A percentile compares a stretch with the other conserved stretches of the same genome.
phyloP scores from a whole-genome alignment of 768 basidiomycete species.

The Podaxis sp. region DNA sequence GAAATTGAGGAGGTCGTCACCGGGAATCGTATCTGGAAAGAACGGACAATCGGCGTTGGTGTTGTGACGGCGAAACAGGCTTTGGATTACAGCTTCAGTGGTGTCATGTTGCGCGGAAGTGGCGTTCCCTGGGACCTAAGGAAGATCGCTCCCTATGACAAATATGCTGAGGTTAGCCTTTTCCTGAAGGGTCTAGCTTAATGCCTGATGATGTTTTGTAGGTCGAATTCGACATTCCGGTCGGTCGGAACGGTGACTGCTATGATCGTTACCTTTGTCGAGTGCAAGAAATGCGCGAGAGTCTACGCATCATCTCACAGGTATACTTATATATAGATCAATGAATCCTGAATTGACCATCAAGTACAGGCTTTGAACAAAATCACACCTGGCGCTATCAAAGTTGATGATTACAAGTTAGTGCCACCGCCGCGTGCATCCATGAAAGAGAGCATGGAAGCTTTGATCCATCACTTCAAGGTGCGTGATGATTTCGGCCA shows the following conservation, averaged over 20 bases:
- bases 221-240: conserved; percentile 98
- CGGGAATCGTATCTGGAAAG: conserved; percentile 98
- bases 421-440: conserved; percentile 93
- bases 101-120: conserved; percentile 95
- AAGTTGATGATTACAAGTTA: conserved; percentile 97
- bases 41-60: conserved; percentile 88
- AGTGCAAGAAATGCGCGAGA: conserved; percentile 98
- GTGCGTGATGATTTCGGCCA: conserved; percentile 29
- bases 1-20: conserved; percentile 98
- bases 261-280: conserved; percentile 97
- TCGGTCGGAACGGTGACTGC: conserved; percentile 96
- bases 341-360: background rate
- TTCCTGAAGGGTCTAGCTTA: background rate
- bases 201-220: conserved; percentile 23
- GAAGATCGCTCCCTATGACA: conserved; percentile 92
- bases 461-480: conserved; percentile 98
- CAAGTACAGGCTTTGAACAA: conserved; percentile 75
- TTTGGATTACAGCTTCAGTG: conserved; percentile 89
- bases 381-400: conserved; percentile 89
- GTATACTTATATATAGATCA: background rate
- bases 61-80: conserved; percentile 91
- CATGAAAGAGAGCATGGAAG: conserved; percentile 99
- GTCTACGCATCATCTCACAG: conserved; percentile 85
- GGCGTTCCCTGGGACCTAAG: conserved; percentile 95
- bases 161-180: conserved; percentile 78